These are phyloP conservation scores for Lophiostoma macrostomum DNA, from an alignment of 495 filamentous ascomycete genomes.

Conservation along the genomic window DNA sequence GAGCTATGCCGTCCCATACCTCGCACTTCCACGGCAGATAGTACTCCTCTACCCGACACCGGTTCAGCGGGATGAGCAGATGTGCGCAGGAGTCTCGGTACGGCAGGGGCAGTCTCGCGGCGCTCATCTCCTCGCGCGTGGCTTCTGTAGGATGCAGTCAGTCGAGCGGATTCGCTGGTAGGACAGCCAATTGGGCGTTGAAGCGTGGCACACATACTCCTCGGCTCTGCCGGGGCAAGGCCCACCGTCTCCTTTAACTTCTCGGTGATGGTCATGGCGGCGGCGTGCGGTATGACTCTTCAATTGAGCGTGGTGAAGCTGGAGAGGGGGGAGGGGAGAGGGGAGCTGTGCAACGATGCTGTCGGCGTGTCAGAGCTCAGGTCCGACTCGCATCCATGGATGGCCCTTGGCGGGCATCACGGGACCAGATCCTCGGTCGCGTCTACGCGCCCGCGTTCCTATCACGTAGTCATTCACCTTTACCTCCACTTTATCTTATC, in stretches of 20 bases:
- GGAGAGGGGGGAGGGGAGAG: not conserved
- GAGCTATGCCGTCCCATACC: constrained; percentile 62
- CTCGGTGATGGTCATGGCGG: constrained; percentile 42
- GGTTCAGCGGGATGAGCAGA: constrained; percentile 91
- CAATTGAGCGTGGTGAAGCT: constrained; percentile 17
- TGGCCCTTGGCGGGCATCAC: constrained; percentile 3
- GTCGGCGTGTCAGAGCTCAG: constrained; percentile 16
- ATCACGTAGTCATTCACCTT: too few species aligned
- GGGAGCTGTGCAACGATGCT: not conserved
- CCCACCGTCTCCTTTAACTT: constrained; percentile 44
- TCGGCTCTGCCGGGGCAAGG: constrained; percentile 28
- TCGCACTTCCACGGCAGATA: constrained; percentile 98
- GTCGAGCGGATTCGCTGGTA: constrained; percentile 10
- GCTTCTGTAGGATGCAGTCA: constrained; percentile 48
- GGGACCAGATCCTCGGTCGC: too few species aligned
- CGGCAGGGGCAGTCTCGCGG: constrained; percentile 78
- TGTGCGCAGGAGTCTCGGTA: constrained; percentile 95
- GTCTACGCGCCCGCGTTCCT: too few species aligned
- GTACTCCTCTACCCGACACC: constrained; percentile 85
- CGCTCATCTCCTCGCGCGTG: constrained; percentile 86
- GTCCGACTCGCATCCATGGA: constrained; percentile 4
- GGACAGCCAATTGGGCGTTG: constrained; percentile 21
- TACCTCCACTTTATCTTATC: not conserved
- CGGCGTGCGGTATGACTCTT: constrained; percentile 8
- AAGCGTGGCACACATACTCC: constrained; percentile 27